Evolutionary conservation across 345 rosid genomes (phyloP).

Genomic region (Raphanus raphanistrum): DNA sequence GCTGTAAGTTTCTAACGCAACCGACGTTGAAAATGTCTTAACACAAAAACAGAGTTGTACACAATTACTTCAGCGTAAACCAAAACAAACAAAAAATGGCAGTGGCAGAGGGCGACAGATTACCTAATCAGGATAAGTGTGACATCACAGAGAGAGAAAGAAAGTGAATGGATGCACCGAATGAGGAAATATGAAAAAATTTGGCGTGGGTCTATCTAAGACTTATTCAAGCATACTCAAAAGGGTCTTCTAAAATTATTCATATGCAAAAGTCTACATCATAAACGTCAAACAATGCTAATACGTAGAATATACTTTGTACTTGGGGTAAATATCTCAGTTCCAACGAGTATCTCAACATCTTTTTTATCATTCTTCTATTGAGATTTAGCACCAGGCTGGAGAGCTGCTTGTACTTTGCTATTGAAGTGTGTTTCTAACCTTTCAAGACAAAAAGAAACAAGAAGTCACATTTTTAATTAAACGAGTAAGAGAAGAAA

Average conservation of each 20-base stretch:
- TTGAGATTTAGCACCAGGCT: conserved; percentile 64
- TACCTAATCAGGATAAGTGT: not conserved
- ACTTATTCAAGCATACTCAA: not conserved
- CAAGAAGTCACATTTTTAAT: not conserved
- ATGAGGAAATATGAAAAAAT: not conserved
- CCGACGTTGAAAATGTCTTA: not conserved
- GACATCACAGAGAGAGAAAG: not conserved
- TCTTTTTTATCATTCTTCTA: conserved; percentile 10
- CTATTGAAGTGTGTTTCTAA: conserved; percentile 71
- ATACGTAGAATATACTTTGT: not conserved
- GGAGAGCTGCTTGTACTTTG: conserved; percentile 88
- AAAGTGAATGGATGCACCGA: not conserved
- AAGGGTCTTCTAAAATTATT: not conserved
- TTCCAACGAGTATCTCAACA: not conserved
- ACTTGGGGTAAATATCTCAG: not conserved
- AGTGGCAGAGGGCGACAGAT: not conserved
- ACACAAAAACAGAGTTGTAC: not conserved
- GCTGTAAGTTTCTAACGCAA: not conserved
- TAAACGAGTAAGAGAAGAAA: not conserved
- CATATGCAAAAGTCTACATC: conserved; percentile 4
- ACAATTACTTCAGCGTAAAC: not conserved
- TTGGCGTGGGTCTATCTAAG: not conserved
- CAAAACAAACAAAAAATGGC: not conserved
- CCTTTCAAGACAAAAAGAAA: conserved; percentile 23
- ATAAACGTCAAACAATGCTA: conserved; percentile 5